phyloP scores from a whole-genome alignment of 495 filamentous ascomycete genomes.

The Tuber aestivum region DNA sequence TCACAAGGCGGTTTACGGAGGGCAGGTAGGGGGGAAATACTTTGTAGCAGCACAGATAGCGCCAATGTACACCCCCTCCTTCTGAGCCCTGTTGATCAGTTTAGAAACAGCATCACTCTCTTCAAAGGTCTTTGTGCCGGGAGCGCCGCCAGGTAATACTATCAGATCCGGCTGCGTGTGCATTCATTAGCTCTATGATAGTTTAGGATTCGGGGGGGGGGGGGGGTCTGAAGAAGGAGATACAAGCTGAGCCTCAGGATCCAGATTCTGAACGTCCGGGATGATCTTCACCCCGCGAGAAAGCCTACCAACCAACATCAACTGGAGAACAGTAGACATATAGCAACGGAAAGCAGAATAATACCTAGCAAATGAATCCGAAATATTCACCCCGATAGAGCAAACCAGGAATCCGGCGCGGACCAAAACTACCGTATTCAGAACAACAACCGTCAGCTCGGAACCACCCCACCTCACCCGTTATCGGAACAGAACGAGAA shows the following conservation, averaged over 20 bases:
- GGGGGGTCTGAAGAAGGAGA: not conserved
- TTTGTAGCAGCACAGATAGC: constrained; percentile 29
- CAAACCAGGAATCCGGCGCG: constrained; percentile 25
- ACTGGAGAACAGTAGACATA: not conserved
- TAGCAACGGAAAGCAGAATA: not conserved
- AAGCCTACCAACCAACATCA: constrained; percentile 5
- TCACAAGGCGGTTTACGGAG: not conserved
- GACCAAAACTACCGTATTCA: constrained; percentile 20
- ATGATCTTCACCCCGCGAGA: constrained; percentile 30
- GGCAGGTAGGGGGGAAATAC: not conserved
- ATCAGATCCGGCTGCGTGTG: constrained; percentile 18
- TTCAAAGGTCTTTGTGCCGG: constrained; percentile 30
- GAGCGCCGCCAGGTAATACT: constrained; percentile 30
- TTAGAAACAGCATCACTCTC: constrained; percentile 21
- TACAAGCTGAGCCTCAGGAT: not conserved
- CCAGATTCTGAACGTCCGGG: constrained; percentile 21
- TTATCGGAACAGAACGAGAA: not conserved
- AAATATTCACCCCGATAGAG: constrained; percentile 20
- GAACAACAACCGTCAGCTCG: not conserved
- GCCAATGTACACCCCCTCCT: constrained; percentile 18
- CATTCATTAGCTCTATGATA: not conserved
- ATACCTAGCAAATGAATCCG: constrained; percentile 1
- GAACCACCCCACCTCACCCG: not conserved
- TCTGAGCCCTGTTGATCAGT: constrained; percentile 19
- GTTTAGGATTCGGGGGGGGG: not conserved